Evolutionary conservation across 352 stramenopile genomes (phyloP), one percentile per base, ranked within the genome.

Genomic region (Phytophthora multivora): DNA sequence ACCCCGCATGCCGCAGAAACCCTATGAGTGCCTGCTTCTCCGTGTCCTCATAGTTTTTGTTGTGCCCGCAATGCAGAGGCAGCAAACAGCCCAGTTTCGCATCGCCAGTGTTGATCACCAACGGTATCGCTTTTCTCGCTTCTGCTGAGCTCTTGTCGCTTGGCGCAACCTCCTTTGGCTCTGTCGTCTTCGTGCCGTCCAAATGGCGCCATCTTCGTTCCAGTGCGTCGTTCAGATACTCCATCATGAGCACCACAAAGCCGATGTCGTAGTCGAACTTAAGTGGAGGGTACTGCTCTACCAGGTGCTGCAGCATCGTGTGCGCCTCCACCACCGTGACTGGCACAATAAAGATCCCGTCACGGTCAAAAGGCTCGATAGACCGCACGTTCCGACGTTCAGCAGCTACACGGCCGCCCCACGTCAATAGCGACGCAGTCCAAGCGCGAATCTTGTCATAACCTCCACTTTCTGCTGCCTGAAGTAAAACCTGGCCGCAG

Each of bases 381-480:
- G 83, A 88, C 16, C 64, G 45, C 43, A 65, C 43, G 2, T 49
- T 59, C 7, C 85, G 69, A 21, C 72, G 71, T 1, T 61, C 47
- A 6, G 63, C 51, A 23, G 72, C 48, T n/a, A 91, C 43, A 15
- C 67, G 70, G n/a, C 78, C 73, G 18, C 88, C 88, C 88, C 88
- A 96, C 10, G 71, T 65, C 3, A 96, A 55, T 33, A 96, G 66
- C 11, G 88, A 96, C 30, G 73, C 73, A 10, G 75, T 87, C 79
- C 86, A 96, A 15, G 88, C 80, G 31, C 88, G 83, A n/a, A 96
- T 89, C 18, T 81, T 83, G 59, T 96, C 88, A 49, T 89, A 77
- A 0, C 83, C 82, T 8, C 86, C 83, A 33, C 69, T 84, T 43
- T 94, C 85, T 4, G 83, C 83, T 16, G 87, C 87, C 42, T 96